phyloP scores from a whole-genome alignment of 768 basidiomycete genomes.

The Auricularia auricula-judae region DNA sequence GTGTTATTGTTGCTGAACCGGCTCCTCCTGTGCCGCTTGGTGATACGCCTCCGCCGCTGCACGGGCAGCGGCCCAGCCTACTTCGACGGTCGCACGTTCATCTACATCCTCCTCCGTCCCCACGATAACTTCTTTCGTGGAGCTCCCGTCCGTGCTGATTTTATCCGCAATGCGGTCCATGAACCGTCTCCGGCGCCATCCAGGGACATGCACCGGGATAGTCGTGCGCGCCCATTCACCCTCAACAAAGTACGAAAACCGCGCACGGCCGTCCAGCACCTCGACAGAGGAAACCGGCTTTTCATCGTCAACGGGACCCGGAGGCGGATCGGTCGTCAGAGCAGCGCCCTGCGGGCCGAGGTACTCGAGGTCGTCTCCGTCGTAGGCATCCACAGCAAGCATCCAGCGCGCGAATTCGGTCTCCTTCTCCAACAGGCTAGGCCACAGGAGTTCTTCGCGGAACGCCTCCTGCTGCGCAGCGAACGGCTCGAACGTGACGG shows the following conservation, averaged over 20 bases:
- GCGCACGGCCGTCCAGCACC: not conserved
- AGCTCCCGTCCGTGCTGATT: too few relatives aligned
- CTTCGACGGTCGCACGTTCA: too few relatives aligned
- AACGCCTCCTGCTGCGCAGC: constrained; percentile 67
- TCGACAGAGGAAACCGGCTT: not conserved
- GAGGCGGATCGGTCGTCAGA: not conserved
- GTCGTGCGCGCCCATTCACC: not conserved
- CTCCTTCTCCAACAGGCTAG: constrained; percentile 77
- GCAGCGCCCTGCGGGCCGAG: constrained; percentile 55
- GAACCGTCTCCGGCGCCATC: not conserved
- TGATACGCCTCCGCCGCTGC: too few relatives aligned
- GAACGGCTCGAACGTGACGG: constrained; percentile 41
- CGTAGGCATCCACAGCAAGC: constrained; percentile 60
- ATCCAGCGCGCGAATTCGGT: constrained; percentile 83
- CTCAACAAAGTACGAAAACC: not conserved
- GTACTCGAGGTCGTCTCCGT: constrained; percentile 68
- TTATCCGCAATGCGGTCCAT: not conserved
- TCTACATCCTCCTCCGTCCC: too few relatives aligned
- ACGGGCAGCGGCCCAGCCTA: too few relatives aligned
- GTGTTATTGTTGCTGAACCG: too few relatives aligned
- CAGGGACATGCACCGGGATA: not conserved
- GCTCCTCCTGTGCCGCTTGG: too few relatives aligned
- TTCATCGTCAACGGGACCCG: not conserved
- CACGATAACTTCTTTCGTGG: too few relatives aligned
- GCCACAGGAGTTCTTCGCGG: constrained; percentile 78